Conservation (phyloP, 495 filamentous ascomycete genomes). For the Penicillium coprophilum region DNA sequence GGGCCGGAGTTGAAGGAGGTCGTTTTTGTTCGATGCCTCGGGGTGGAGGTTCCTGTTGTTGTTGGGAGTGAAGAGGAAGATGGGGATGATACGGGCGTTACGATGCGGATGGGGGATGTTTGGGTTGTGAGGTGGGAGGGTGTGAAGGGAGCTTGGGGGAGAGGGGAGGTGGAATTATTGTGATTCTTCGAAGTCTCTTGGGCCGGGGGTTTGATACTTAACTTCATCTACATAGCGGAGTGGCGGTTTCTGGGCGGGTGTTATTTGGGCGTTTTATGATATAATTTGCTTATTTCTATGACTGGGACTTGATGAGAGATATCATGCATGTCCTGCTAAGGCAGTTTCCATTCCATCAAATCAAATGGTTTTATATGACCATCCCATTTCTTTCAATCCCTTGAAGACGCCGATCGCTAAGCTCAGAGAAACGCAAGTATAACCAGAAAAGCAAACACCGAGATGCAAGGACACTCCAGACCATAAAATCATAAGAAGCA, state of each 20-base stretch:
- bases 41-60: slow-evolving; percentile 53
- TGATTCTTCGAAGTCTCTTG: slow-evolving; percentile 40
- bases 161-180: slow-evolving; percentile 79
- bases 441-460: neutral
- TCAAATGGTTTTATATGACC: slow-evolving; percentile 5
- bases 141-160: slow-evolving; percentile 66
- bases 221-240: slow-evolving; percentile 5
- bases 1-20: slow-evolving; percentile 75
- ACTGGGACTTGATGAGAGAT: neutral
- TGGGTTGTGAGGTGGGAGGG: slow-evolving; percentile 86
- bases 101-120: slow-evolving; percentile 76
- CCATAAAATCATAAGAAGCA: slow-evolving; percentile 9
- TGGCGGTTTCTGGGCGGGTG: slow-evolving; percentile 1
- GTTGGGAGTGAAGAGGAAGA: slow-evolving; percentile 59
- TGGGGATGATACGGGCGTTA: slow-evolving; percentile 52
- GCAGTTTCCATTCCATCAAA: neutral
- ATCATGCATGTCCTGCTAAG: neutral
- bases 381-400: slow-evolving; percentile 13
- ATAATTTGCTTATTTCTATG: slow-evolving; percentile 4
- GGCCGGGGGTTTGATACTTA: neutral
- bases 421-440: slow-evolving; percentile 12
- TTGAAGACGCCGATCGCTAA: slow-evolving; percentile 35
- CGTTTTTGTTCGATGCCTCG: slow-evolving; percentile 79
- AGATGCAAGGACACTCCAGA: slow-evolving; percentile 8
- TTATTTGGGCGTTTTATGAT: neutral